Percentiles rank a stretch among this genome's conserved stretches.
These are phyloP conservation scores for Trichoderma virens DNA, from an alignment of 495 filamentous ascomycete genomes.

Conservation along the genomic window DNA sequence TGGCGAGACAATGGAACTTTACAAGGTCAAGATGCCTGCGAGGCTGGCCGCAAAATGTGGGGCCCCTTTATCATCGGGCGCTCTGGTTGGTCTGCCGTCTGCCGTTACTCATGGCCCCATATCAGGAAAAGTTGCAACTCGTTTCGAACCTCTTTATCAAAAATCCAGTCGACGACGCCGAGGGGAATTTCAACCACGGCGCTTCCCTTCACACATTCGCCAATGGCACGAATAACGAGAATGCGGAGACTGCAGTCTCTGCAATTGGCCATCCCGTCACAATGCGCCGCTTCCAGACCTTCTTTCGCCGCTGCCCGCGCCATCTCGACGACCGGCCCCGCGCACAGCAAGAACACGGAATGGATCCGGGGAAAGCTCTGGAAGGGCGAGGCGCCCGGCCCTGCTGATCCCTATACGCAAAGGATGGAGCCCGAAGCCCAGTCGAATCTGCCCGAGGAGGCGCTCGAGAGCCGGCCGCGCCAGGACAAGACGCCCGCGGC, in stretches of 20 bases:
- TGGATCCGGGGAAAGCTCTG: conserved; percentile 9
- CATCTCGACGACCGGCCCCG: conserved; percentile 10
- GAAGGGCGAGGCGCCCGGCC: conserved; percentile 2
- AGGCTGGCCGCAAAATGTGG: neutral
- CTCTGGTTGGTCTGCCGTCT: conserved; percentile 6
- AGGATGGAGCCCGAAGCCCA: neutral
- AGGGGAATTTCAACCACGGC: neutral
- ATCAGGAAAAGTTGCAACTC: neutral
- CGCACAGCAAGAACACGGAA: conserved; percentile 2
- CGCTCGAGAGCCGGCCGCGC: neutral
- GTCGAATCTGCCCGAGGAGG: conserved; percentile 7
- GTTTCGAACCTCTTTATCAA: neutral
- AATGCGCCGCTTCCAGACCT: neutral
- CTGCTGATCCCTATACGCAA: conserved; percentile 6
- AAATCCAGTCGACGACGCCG: neutral
- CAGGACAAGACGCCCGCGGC: conserved; percentile 6
- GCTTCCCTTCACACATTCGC: neutral
- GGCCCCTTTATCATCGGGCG: neutral
- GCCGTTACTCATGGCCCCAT: neutral
- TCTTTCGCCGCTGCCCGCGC: conserved; percentile 4
- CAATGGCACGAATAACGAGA: conserved; percentile 11
- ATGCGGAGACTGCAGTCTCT: conserved; percentile 7
- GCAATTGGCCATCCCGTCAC: neutral
- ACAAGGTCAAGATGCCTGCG: too few relatives aligned
- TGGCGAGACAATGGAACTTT: too few relatives aligned